Evolutionary conservation across 768 basidiomycete species (phyloP).

Genomic region (Cystofilobasidium capitatum): DNA sequence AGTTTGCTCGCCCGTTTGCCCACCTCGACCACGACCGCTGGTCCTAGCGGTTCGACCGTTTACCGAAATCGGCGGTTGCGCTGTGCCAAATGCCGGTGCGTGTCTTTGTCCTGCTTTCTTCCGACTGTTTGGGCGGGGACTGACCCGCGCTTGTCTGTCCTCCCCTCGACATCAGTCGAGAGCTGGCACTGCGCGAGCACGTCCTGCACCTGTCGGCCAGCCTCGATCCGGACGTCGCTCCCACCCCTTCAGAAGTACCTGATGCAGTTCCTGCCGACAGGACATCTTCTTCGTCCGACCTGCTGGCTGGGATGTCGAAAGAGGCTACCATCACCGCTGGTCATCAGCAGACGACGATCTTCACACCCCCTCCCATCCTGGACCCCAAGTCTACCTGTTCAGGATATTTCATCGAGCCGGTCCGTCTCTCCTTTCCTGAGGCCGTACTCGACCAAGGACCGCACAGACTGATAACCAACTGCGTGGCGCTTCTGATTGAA

Average conservation of each 20-base stretch:
- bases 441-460: not conserved
- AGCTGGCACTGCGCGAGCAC: conserved; percentile 80
- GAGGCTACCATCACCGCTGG: conserved; percentile 2
- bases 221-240: not conserved
- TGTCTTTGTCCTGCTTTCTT: not conserved
- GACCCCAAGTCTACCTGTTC: conserved; percentile 69
- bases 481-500: not conserved
- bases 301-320: too few relatives aligned
- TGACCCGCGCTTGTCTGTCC: not conserved
- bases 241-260: too few relatives aligned
- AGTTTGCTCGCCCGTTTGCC: conserved; percentile 30
- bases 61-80: conserved; percentile 11
- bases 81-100: conserved; percentile 21
- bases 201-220: conserved; percentile 42
- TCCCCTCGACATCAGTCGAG: conserved; percentile 47
- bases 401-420: conserved; percentile 93
- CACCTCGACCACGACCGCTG: conserved; percentile 40
- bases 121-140: not conserved
- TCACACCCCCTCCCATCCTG: conserved; percentile 4
- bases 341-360: not conserved
- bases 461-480: not conserved
- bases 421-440: conserved; percentile 42
- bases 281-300: too few relatives aligned
- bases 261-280: too few relatives aligned
- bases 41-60: conserved; percentile 30